Evolutionary conservation across 805 yeast genomes (phyloP).

Genomic region (Lipomyces yamanashiensis): DNA sequence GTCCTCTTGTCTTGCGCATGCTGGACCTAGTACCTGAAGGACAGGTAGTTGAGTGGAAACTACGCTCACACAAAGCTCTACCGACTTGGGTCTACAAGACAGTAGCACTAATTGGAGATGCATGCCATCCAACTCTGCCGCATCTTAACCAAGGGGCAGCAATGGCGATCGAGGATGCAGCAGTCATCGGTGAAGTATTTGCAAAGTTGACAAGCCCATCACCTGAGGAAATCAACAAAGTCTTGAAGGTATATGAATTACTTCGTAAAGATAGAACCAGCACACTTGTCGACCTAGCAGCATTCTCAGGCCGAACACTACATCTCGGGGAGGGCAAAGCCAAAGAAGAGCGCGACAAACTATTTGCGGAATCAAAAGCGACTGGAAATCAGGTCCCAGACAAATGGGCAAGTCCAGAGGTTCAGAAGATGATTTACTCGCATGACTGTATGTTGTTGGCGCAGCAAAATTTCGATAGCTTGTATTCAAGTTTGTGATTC

Average conservation of each 20-base stretch:
- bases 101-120: constrained; percentile 46
- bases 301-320: background rate
- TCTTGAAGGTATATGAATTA: constrained; percentile 2
- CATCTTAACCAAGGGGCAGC: constrained; percentile 43
- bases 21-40: constrained; percentile 1
- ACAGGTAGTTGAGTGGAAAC: constrained; percentile 38
- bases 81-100: constrained; percentile 41
- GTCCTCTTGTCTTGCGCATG: constrained; percentile 2
- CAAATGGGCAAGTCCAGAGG: constrained; percentile 2
- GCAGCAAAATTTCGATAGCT: background rate
- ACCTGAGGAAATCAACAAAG: background rate
- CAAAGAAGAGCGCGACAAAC: constrained; percentile 1
- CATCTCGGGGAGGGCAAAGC: constrained; percentile 8
- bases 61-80: constrained; percentile 39
- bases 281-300: background rate
- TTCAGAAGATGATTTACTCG: constrained; percentile 2
- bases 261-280: constrained; percentile 12
- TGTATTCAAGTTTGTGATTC: background rate
- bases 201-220: background rate
- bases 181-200: constrained; percentile 22
- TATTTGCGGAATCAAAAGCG: background rate
- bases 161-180: constrained; percentile 44
- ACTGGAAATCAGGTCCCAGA: background rate
- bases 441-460: constrained; percentile 4
- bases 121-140: constrained; percentile 47